A percentile compares a stretch with the other conserved stretches of the same genome.
Evolutionary conservation across 257 asterid species (phyloP).

Genomic region (Capsicum baccatum): DNA sequence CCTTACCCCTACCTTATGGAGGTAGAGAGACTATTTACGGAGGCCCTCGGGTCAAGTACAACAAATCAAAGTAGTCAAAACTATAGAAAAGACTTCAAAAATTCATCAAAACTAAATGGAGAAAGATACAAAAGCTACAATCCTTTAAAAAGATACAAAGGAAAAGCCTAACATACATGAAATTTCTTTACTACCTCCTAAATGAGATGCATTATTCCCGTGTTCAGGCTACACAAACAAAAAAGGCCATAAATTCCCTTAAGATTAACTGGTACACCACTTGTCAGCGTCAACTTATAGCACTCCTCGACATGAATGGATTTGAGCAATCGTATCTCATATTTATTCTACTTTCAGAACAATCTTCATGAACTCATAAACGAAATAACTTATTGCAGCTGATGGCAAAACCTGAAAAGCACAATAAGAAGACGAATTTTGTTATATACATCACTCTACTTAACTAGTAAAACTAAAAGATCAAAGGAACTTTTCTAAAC

Average conservation of each 20-base stretch:
- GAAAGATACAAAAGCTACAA: not conserved
- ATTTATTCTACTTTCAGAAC: conserved; percentile 79
- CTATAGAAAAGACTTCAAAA: not conserved
- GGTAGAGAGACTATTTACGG: too few species aligned
- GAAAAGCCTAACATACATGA: not conserved
- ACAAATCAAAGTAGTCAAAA: not conserved
- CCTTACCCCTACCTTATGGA: too few species aligned
- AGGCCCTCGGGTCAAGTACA: too few species aligned
- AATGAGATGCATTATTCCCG: conserved; percentile 2
- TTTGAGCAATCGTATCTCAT: conserved; percentile 16
- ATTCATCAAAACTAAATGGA: conserved; percentile 3
- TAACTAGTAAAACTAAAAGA: not conserved
- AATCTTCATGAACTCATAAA: conserved; percentile 95
- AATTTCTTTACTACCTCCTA: conserved; percentile 1
- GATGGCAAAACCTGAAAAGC: conserved; percentile 88
- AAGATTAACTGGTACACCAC: conserved; percentile 17
- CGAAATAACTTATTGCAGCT: conserved; percentile 94
- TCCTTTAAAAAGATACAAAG: not conserved
- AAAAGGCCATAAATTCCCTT: conserved; percentile 22
- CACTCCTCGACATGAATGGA: conserved; percentile 24
- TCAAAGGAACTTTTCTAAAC: not conserved
- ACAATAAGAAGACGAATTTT: not conserved
- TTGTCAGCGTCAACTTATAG: conserved; percentile 32
- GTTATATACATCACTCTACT: not conserved
- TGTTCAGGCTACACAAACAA: conserved; percentile 21